These are phyloP conservation scores for Xanthoconium purpureum DNA, from an alignment of 768 basidiomycete species.

Conservation along the genomic window DNA sequence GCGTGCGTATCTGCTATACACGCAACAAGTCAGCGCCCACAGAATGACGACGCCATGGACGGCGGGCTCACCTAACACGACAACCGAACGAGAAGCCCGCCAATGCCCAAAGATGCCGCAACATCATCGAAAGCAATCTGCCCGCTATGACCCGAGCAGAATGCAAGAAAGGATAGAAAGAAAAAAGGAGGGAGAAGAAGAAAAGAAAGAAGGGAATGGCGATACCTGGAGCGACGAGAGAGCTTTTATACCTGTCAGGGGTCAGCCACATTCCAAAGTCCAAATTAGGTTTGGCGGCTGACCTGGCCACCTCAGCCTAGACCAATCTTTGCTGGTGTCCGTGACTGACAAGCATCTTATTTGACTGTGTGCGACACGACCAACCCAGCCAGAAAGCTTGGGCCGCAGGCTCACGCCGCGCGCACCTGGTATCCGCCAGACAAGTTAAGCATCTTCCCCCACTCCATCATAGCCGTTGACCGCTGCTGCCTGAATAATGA, in stretches of 20 bases:
- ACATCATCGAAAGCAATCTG: background rate
- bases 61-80: background rate
- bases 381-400: too few relatives aligned
- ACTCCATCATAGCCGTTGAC: too few relatives aligned
- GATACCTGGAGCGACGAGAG: background rate
- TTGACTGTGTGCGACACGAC: too few relatives aligned
- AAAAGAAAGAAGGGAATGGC: slow-evolving; percentile 7
- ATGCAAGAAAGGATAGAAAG: background rate
- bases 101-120: background rate
- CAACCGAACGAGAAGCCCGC: background rate
- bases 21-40: too few relatives aligned
- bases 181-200: background rate
- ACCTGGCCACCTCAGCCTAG: background rate
- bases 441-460: too few relatives aligned
- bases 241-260: background rate
- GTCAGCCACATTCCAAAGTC: slow-evolving; percentile 8
- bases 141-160: slow-evolving; percentile 1
- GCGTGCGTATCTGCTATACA: too few relatives aligned
- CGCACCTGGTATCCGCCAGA: too few relatives aligned
- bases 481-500: too few relatives aligned
- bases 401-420: too few relatives aligned
- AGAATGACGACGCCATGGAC: background rate
- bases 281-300: background rate
- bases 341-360: too few relatives aligned
- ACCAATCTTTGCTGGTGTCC: too few relatives aligned